phyloP scores from a whole-genome alignment of 2,329 filamentous ascomycete genomes.

The Aureobasidium sp. region DNA sequence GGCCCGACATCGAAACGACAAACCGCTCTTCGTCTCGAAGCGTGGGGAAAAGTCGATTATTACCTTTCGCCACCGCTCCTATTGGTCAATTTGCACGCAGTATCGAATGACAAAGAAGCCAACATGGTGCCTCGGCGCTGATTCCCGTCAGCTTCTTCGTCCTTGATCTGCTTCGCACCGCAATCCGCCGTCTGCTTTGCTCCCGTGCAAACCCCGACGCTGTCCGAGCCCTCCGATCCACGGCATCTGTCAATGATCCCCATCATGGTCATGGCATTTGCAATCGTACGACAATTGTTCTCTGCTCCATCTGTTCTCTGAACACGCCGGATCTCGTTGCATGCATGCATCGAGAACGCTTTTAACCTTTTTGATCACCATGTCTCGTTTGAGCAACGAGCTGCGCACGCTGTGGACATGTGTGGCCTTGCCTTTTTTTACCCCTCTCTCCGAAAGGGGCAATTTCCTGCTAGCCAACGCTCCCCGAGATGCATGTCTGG shows the following conservation, averaged over 20 bases:
- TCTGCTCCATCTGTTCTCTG: not conserved
- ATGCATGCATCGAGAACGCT: not conserved
- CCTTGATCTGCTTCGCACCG: slow-evolving; percentile 1
- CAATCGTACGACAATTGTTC: not conserved
- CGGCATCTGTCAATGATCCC: not conserved
- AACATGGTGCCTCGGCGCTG: not conserved
- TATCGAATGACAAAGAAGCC: slow-evolving; percentile 2
- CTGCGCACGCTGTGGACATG: slow-evolving; percentile 6
- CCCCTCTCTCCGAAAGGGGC: slow-evolving; percentile 2
- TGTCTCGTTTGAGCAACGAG: not conserved
- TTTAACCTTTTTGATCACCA: slow-evolving; percentile 7
- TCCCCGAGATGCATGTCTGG: not conserved
- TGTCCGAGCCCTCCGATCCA: not conserved
- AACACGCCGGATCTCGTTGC: not conserved
- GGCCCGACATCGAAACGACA: slow-evolving; percentile 1
- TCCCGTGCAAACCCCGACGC: not conserved
- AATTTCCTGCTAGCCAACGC: not conserved
- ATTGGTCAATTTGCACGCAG: not conserved
- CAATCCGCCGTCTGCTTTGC: not conserved
- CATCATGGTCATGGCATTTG: not conserved
- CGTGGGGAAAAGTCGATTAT: too few species aligned
- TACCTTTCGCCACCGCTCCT: slow-evolving; percentile 7
- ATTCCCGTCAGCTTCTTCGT: not conserved
- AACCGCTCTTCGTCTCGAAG: not conserved
- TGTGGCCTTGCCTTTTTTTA: slow-evolving; percentile 11